phyloP scores from a whole-genome alignment of 2,329 filamentous ascomycete genomes.

The Pseudogymnoascus sp. region DNA sequence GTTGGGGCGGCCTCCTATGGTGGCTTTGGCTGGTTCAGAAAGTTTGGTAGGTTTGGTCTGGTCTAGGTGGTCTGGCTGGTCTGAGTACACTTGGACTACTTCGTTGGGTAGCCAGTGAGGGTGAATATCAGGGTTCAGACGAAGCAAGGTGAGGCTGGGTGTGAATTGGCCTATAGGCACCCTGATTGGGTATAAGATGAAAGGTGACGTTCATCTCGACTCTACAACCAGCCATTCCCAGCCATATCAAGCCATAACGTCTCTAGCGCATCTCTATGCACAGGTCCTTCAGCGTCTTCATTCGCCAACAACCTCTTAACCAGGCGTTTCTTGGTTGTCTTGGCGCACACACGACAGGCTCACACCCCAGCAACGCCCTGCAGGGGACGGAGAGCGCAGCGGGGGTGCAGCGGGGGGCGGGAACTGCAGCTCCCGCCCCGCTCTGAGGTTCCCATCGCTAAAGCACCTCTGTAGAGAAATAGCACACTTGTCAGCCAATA shows the following conservation, averaged over 20 bases:
- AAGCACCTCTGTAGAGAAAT: slow-evolving; percentile 4
- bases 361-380: background rate
- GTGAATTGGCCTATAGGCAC: background rate
- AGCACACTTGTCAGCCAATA: background rate
- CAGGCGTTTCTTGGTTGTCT: background rate
- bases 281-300: slow-evolving; percentile 1
- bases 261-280: background rate
- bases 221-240: background rate
- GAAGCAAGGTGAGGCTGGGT: background rate
- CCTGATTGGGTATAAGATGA: background rate
- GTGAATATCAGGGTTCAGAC: slow-evolving; percentile 4
- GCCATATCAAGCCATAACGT: background rate
- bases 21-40: background rate
- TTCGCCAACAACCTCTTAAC: background rate
- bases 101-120: background rate
- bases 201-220: background rate
- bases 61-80: background rate
- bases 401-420: background rate
- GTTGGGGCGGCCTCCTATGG: background rate
- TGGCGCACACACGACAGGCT: slow-evolving; percentile 5
- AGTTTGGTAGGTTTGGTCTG: background rate
- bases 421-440: slow-evolving; percentile 1
- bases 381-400: background rate
- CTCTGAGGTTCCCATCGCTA: background rate
- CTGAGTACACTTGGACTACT: background rate